Evolutionary conservation across 345 rosid species (phyloP), one percentile per base, ranked within the genome.

Genomic region (Gossypium herbaceum): DNA sequence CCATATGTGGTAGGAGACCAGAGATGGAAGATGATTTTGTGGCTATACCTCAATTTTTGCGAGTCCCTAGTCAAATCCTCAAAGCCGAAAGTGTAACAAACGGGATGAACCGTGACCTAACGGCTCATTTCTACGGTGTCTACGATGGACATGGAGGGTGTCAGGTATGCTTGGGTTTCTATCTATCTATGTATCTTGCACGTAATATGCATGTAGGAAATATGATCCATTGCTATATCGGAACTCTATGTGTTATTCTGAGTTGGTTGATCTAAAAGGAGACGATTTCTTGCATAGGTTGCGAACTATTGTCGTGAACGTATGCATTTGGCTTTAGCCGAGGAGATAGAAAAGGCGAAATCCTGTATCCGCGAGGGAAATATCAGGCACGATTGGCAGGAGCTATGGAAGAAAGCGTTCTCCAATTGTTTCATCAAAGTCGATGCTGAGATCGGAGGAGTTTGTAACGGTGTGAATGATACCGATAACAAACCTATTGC

Each of bases 1-100:
- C 91, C 63, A 77, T 89, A 15, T 79, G 94, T 64, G 96, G 96
- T 22, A 84, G 85, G 76, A 88, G 96, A 54, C 82, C 89, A 0
- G 96, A 88, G 85, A 93, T 93, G 96, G 96, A 93, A 86, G 97
- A 91, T 86, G 80, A 91, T 13, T 82, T 86, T 13, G 81, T 89
- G 0, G 85, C 77, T 52, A 76, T 86, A 65, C 94, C 96, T 22
- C 73, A 75, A 16, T 84, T 86, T 76, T 61, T 87, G 84, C 84
- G 82, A 68, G 81, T 85, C 24, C 87, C 87, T 2, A 56, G 78
- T 3, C 76, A 75, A 22, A 65, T 76, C 79, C 68, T 83, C 13
- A 76, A 74, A 68, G 83, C 74, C 39, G 75, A 73, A 39, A 71
- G 57, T 9, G 67, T 71, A 63, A 20, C 66, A 0, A 79, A 61